These are phyloP conservation scores for Solanum pimpinellifolium DNA, from an alignment of 257 asterid genomes.

Conservation along the genomic window DNA sequence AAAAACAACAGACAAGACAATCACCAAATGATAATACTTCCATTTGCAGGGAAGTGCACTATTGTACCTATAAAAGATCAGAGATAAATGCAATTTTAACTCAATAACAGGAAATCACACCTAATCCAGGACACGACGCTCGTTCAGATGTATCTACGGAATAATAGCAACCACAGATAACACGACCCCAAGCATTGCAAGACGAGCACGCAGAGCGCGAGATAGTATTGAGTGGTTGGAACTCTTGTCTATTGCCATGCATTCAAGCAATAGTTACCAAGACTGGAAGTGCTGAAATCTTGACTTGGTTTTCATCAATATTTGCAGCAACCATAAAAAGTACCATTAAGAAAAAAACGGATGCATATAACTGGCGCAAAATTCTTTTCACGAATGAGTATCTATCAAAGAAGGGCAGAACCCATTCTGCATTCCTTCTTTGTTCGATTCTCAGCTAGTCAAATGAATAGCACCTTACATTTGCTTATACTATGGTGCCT, in stretches of 20 bases:
- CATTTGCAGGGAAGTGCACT: neutral
- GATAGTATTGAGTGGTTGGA: neutral
- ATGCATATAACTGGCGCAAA: neutral
- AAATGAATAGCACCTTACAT: constrained; percentile 54
- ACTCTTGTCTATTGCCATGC: neutral
- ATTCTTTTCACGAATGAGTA: neutral
- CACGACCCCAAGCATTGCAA: neutral
- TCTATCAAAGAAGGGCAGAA: neutral
- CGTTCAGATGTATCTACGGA: neutral
- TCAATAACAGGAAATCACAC: neutral
- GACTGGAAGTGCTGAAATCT: neutral
- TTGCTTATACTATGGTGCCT: constrained; percentile 38
- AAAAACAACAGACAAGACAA: neutral
- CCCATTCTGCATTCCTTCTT: neutral
- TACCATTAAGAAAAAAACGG: neutral
- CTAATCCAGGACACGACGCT: neutral
- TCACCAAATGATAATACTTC: neutral
- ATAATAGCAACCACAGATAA: neutral
- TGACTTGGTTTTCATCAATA: neutral
- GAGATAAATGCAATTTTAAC: neutral
- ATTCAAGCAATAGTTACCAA: neutral
- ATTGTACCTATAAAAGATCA: neutral
- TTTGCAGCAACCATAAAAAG: neutral
- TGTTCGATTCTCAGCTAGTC: neutral
- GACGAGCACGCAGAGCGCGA: neutral